These are phyloP conservation scores for Oidiodendron maius DNA, from an alignment of 495 filamentous ascomycete species.

Conservation along the genomic window DNA sequence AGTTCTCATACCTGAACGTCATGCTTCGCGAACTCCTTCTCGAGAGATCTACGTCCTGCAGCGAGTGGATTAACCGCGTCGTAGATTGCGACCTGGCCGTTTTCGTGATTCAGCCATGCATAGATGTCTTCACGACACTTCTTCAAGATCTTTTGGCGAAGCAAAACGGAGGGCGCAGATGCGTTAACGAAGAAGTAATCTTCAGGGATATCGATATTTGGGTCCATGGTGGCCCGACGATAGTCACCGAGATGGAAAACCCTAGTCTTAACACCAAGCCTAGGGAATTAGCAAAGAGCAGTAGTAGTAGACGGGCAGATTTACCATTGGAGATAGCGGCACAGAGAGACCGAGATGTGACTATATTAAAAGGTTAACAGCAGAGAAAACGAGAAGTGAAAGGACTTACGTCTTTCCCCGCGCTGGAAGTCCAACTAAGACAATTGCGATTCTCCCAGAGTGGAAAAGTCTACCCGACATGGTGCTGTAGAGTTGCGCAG, in stretches of 20 bases:
- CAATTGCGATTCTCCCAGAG: constrained; percentile 93
- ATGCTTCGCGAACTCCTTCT: constrained; percentile 94
- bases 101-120: constrained; percentile 90
- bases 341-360: constrained; percentile 92
- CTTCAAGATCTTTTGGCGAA: constrained; percentile 94
- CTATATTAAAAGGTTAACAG: constrained; percentile 36
- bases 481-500: constrained; percentile 95
- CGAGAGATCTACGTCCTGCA: constrained; percentile 75
- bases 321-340: constrained; percentile 90
- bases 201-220: constrained; percentile 81
- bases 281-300: constrained; percentile 28
- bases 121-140: constrained; percentile 97
- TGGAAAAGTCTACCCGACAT: constrained; percentile 96
- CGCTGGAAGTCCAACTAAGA: constrained; percentile 92
- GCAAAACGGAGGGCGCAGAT: constrained; percentile 75
- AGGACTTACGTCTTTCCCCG: constrained; percentile 85
- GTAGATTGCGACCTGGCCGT: constrained; percentile 97
- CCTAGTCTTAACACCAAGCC: constrained; percentile 95
- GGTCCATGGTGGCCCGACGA: constrained; percentile 81
- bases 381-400: background rate
- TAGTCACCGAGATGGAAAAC: constrained; percentile 98
- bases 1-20: constrained; percentile 65
- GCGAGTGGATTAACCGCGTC: constrained; percentile 96
- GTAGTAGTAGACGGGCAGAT: constrained; percentile 16
- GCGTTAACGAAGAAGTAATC: constrained; percentile 98